Conservation (phyloP, 192 early-diverging fungal genomes). For the Gamsiella multidivaricata region DNA sequence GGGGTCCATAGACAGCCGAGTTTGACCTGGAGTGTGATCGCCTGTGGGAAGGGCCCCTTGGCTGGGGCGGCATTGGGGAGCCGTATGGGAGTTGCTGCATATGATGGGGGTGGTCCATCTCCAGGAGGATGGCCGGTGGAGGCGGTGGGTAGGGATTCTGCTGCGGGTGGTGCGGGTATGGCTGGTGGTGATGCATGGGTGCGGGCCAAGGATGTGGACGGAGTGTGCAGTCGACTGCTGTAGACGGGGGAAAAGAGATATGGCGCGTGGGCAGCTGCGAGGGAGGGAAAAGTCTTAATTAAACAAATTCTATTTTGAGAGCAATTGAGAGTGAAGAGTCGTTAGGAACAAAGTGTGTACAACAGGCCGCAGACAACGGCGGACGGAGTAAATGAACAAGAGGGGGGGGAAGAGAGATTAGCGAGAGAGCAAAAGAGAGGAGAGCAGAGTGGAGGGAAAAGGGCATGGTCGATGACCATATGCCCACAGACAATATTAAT, state of each 20-base stretch:
- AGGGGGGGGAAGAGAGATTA: too few species aligned
- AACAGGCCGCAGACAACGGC: not conserved
- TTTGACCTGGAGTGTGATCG: slow-evolving; percentile 37
- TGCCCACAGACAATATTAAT: too few species aligned
- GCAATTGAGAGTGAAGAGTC: not conserved
- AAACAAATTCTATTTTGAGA: slow-evolving; percentile 4
- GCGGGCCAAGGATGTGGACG: not conserved
- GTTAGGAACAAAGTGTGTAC: not conserved
- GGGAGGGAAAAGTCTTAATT: not conserved
- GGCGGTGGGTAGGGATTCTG: slow-evolving; percentile 7
- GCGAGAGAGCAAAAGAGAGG: too few species aligned
- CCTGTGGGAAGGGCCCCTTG: slow-evolving; percentile 10
- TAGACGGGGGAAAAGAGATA: not conserved
- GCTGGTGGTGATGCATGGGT: slow-evolving; percentile 17
- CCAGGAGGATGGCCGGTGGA: slow-evolving; percentile 5
- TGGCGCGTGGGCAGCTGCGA: not conserved
- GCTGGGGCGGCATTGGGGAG: slow-evolving; percentile 2
- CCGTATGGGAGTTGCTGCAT: slow-evolving; percentile 3
- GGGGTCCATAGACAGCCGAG: slow-evolving; percentile 16
- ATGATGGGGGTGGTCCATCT: slow-evolving; percentile 21
- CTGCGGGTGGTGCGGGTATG: slow-evolving; percentile 12
- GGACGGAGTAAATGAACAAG: too few species aligned
- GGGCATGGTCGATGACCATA: too few species aligned
- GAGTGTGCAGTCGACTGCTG: not conserved
- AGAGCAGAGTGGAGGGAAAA: too few species aligned